Evolutionary conservation across 2,329 filamentous ascomycete species (phyloP).

Genomic region (Basipetospora sp.): DNA sequence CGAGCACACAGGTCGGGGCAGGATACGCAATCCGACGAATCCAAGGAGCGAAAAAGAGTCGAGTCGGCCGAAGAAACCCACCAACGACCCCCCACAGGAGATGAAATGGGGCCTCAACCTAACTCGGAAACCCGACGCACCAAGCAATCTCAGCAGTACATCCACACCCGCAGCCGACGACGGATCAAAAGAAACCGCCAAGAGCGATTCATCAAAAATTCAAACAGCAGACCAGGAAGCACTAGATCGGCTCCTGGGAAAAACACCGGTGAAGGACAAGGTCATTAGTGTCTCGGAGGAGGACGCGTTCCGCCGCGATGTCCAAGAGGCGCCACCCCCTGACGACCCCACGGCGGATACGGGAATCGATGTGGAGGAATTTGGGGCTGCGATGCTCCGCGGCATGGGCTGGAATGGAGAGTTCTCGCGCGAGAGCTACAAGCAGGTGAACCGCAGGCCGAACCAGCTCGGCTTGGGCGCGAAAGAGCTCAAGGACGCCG

Average conservation of each 20-base stretch:
- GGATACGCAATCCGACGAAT: conserved; percentile 6
- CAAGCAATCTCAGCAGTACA: conserved; percentile 6
- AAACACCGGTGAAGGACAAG: conserved; percentile 22
- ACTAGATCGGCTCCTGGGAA: conserved; percentile 50
- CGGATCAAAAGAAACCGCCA: conserved; percentile 8
- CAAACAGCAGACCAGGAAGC: conserved; percentile 39
- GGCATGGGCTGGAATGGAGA: conserved; percentile 91
- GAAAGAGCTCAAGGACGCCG: conserved; percentile 56
- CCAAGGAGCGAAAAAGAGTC: background rate
- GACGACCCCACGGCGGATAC: conserved; percentile 74
- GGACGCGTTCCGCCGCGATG: conserved; percentile 56
- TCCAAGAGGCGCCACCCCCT: conserved; percentile 56
- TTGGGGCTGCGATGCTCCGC: conserved; percentile 74
- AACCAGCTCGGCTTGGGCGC: conserved; percentile 80
- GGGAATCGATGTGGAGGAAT: conserved; percentile 82
- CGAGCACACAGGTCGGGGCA: conserved; percentile 7
- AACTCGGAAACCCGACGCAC: conserved; percentile 2
- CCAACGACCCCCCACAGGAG: conserved; percentile 31
- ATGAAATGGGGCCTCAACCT: conserved; percentile 38
- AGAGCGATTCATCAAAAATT: too few species aligned
- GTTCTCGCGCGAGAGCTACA: conserved; percentile 34
- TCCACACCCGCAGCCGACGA: conserved; percentile 4
- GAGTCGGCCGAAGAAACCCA: conserved; percentile 5
- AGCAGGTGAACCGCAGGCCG: conserved; percentile 56
- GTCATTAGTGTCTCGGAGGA: conserved; percentile 45